phyloP scores from a whole-genome alignment of 495 filamentous ascomycete species.

The Aspergillus diversus region DNA sequence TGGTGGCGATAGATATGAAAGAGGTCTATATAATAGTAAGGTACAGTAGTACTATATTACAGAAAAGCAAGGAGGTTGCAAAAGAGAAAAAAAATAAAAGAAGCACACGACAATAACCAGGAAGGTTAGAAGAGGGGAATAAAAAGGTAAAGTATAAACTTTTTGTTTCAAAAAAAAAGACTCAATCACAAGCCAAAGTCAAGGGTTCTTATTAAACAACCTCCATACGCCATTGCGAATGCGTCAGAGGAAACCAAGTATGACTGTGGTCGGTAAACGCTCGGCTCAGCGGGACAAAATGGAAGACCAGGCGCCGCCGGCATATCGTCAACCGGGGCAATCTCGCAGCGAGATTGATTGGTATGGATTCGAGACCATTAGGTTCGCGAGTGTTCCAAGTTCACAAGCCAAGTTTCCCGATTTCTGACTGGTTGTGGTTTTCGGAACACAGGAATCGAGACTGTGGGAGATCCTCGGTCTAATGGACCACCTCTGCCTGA shows the following conservation, averaged over 20 bases:
- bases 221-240: slow-evolving; percentile 30
- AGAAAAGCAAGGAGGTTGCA: not conserved
- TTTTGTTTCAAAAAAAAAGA: slow-evolving; percentile 15
- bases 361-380: slow-evolving; percentile 15
- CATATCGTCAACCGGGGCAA: slow-evolving; percentile 25
- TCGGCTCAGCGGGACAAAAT: slow-evolving; percentile 49
- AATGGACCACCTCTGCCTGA: slow-evolving; percentile 34
- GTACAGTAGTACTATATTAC: slow-evolving; percentile 7
- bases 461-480: slow-evolving; percentile 46
- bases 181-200: slow-evolving; percentile 43
- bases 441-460: slow-evolving; percentile 49
- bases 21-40: slow-evolving; percentile 14
- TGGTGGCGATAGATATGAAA: slow-evolving; percentile 16
- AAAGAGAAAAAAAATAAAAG: slow-evolving; percentile 17
- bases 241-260: slow-evolving; percentile 32
- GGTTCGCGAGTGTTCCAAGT: slow-evolving; percentile 27
- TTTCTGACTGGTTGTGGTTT: slow-evolving; percentile 32
- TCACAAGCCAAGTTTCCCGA: slow-evolving; percentile 36
- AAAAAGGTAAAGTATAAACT: slow-evolving; percentile 3
- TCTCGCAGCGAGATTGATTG: slow-evolving; percentile 6
- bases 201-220: slow-evolving; percentile 38
- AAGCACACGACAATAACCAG: slow-evolving; percentile 16
- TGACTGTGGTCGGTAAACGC: slow-evolving; percentile 44
- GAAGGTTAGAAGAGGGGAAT: not conserved
- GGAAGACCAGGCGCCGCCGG: slow-evolving; percentile 22